Base-by-base conservation (phyloP, 176 grass and related monocot species). In the Oropetium thomaeum region DNA sequence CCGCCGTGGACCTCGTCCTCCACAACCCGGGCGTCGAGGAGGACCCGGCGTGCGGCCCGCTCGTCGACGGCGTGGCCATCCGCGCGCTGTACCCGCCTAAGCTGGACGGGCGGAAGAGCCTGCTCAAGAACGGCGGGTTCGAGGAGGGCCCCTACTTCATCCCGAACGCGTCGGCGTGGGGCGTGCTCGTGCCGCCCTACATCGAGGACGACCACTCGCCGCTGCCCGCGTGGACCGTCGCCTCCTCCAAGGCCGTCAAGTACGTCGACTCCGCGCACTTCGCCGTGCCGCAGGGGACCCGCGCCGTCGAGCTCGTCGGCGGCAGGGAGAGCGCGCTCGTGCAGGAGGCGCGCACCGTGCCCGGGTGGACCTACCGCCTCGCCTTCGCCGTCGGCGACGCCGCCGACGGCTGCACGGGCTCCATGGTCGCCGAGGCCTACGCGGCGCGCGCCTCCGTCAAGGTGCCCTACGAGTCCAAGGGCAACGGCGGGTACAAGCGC, bases 131-230 rank as follows among this genome's bases (percentile, higher is more conserved):
- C 76, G 89, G 84, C 5, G 96, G 88, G 0, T 92, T 99, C 43
- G 96, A 99, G 91, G 96, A 99, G 30, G 96, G 96, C 0, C 96
- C 96, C 16, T 92, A 90, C 84, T 74, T 99, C 31, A 37, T 95
- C 2, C 89, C 96, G 5, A 88, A 86, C 68, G 80, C 96, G 20
- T 83, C 96, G n/a, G n/a, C n/a, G 0, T 92, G 89, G 89, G 96
- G 96, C 0, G 89, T 86, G 26, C 84, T 99, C 51, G 84, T 99
- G 42, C 96, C 96, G 35, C 96, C 96, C 1, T 95, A 89, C 82
- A 89, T 95, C 51, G 89, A 92, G 82, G 96, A 99, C 69, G 84
- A 86, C 84, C 96, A 99, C 87, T 99, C 96, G 8, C 96, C 96
- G 43, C 65, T 99, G 0, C 96, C 96, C 0, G 84, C 72, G 0